Conservation (phyloP, 257 asterid species). For the Solanum corneliomulleri region DNA sequence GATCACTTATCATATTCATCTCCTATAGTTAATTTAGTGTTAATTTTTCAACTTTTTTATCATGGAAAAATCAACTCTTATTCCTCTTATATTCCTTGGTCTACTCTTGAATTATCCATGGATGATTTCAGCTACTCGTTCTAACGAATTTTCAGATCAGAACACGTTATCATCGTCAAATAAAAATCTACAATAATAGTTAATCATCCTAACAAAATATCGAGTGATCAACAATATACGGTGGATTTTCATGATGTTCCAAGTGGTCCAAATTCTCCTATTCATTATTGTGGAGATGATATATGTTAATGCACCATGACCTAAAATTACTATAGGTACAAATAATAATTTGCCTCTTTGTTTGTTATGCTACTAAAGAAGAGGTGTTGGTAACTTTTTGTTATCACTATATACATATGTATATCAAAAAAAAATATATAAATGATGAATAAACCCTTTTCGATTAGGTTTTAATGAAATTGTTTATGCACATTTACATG, state of each 20-base stretch:
- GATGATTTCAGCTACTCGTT: neutral
- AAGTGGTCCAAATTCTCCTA: neutral
- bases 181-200: neutral
- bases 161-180: neutral
- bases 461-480: neutral
- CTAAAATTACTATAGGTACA: neutral
- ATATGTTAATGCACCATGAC: neutral
- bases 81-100: neutral
- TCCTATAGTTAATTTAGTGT: neutral
- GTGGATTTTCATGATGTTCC: neutral
- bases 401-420: neutral
- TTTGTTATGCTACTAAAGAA: neutral
- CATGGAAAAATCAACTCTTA: neutral
- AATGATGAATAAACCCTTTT: neutral
- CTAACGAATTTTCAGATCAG: neutral
- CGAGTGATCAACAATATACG: neutral
- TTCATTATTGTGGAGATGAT: neutral
- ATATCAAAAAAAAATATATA: neutral
- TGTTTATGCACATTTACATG: neutral
- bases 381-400: neutral
- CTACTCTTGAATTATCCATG: neutral
- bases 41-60: neutral
- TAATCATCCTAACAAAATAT: neutral
- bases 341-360: neutral
- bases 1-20: neutral